These are phyloP conservation scores for Tympanopsis confertula DNA, from an alignment of 2,329 filamentous ascomycete genomes.

Conservation along the genomic window DNA sequence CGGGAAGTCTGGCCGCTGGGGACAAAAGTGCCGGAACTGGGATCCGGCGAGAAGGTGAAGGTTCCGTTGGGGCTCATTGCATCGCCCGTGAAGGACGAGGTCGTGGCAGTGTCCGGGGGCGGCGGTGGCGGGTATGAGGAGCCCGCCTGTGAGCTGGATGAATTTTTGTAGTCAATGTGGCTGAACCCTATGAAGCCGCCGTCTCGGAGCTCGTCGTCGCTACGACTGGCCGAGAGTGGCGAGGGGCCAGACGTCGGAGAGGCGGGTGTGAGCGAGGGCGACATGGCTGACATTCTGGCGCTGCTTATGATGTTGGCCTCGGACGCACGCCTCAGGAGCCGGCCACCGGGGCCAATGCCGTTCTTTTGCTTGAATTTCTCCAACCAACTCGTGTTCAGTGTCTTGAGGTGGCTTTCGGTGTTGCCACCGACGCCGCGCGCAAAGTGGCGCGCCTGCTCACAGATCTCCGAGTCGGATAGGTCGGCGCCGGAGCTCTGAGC, in stretches of 20 bases:
- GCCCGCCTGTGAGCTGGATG: not conserved
- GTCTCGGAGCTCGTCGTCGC: constrained; percentile 56
- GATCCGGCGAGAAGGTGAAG: constrained; percentile 66
- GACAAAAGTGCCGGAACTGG: constrained; percentile 54
- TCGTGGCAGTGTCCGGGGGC: constrained; percentile 16
- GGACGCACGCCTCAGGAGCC: constrained; percentile 42
- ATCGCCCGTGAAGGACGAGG: constrained; percentile 56
- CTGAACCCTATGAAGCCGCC: constrained; percentile 49
- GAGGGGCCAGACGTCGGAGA: constrained; percentile 56
- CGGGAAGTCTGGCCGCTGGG: constrained; percentile 23
- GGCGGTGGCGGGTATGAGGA: not conserved
- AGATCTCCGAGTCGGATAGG: constrained; percentile 69
- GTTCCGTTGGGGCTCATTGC: constrained; percentile 65
- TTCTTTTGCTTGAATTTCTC: constrained; percentile 95
- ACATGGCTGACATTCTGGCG: constrained; percentile 41
- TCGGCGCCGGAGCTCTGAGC: constrained; percentile 64
- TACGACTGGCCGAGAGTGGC: constrained; percentile 58
- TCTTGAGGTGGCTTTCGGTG: constrained; percentile 60
- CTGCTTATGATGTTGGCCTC: constrained; percentile 63
- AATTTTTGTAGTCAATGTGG: constrained; percentile 37
- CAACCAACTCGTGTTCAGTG: constrained; percentile 68
- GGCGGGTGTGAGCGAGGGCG: constrained; percentile 35
- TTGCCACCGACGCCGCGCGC: constrained; percentile 57
- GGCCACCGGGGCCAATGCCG: constrained; percentile 33
- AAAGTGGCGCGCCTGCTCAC: constrained; percentile 75